These are phyloP conservation scores for Dactylellina leptospora DNA, from an alignment of 2,329 filamentous ascomycete species.

Conservation along the genomic window DNA sequence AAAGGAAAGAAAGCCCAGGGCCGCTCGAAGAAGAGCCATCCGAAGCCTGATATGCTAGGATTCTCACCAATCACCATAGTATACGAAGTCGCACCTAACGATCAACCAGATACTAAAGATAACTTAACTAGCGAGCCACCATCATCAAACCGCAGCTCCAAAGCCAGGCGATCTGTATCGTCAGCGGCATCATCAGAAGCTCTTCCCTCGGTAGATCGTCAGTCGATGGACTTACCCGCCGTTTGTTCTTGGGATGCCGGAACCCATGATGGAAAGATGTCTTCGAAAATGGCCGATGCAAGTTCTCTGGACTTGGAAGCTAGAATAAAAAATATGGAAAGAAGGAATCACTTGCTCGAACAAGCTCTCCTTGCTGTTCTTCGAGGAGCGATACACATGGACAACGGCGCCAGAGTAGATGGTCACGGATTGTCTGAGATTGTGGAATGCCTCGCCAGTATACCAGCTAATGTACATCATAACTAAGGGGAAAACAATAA, in stretches of 20 bases:
- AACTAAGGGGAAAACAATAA: no score
- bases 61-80: constrained; percentile 40
- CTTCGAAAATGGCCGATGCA: not conserved
- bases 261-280: not conserved
- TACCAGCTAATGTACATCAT: no score
- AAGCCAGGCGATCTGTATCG: constrained; percentile 14
- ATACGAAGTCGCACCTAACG: constrained; percentile 38
- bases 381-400: constrained; percentile 52
- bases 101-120: not conserved
- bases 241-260: not conserved
- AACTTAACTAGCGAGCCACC: constrained; percentile 13
- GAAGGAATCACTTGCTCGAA: constrained; percentile 56
- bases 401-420: constrained; percentile 7
- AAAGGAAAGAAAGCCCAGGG: constrained; percentile 20
- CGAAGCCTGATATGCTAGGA: not conserved
- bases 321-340: constrained; percentile 55
- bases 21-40: constrained; percentile 15
- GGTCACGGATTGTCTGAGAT: constrained; percentile 33
- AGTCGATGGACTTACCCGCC: not conserved
- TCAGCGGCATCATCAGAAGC: constrained; percentile 38
- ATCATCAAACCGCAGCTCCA: not conserved
- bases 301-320: constrained; percentile 43
- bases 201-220: constrained; percentile 9
- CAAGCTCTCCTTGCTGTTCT: constrained; percentile 57
- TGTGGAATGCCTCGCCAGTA: constrained; percentile 24